These are phyloP conservation scores for Marasmius tenuissimus DNA, from an alignment of 1,284 basidiomycete genomes.

Conservation along the genomic window DNA sequence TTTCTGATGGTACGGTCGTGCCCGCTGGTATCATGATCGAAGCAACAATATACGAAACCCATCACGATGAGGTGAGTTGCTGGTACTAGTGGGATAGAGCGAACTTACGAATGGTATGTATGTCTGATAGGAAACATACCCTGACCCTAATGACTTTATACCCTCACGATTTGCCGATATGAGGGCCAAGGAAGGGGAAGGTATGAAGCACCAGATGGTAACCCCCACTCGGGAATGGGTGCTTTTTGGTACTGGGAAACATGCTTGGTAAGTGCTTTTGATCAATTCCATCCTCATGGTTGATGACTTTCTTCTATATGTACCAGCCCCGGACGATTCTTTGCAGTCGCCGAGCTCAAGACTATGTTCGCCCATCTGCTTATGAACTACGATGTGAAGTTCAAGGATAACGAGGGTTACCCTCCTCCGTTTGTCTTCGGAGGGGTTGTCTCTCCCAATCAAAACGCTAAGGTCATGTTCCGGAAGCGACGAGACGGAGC, in stretches of 20 bases:
- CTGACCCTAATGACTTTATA: constrained; percentile 23
- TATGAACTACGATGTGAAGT: constrained; percentile 43
- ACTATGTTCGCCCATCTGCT: constrained; percentile 39
- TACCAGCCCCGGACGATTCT: constrained; percentile 44
- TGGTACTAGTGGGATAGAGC: not conserved
- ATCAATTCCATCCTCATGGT: not conserved
- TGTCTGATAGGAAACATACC: constrained; percentile 15
- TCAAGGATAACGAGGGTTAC: constrained; percentile 26
- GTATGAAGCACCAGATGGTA: constrained; percentile 22
- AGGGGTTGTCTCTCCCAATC: constrained; percentile 9
- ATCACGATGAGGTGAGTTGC: constrained; percentile 15
- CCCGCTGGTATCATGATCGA: constrained; percentile 24
- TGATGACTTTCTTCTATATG: not conserved
- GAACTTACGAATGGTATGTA: not conserved
- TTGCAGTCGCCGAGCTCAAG: constrained; percentile 42
- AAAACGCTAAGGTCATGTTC: constrained; percentile 17
- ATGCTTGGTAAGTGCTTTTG: constrained; percentile 25
- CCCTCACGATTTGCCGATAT: constrained; percentile 25
- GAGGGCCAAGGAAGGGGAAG: constrained; percentile 10
- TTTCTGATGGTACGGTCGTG: constrained; percentile 30
- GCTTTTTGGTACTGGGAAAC: constrained; percentile 35
- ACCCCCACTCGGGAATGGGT: constrained; percentile 29
- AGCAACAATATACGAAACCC: constrained; percentile 17
- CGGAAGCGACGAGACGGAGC: constrained; percentile 5
- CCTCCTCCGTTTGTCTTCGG: constrained; percentile 20